A percentile compares a stretch with the other conserved stretches of the same genome.
These are phyloP conservation scores for Ganoderma meredithae DNA, from an alignment of 1,284 basidiomycete species.

Conservation along the genomic window DNA sequence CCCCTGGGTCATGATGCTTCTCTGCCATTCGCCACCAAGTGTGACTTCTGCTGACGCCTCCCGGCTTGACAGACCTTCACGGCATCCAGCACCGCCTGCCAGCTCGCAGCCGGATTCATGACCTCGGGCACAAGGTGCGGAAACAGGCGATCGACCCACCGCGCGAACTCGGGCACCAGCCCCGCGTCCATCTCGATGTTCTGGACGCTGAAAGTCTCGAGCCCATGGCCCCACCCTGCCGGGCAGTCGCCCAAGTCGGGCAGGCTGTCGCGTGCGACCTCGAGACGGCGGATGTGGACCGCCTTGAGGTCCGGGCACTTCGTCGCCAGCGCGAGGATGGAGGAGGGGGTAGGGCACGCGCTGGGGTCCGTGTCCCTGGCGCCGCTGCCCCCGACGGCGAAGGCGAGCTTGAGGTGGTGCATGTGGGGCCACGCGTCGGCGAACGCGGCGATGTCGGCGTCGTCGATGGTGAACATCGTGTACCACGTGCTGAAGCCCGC, in stretches of 20 bases:
- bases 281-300: not conserved
- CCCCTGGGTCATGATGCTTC: not conserved
- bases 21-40: not conserved
- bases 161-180: not conserved
- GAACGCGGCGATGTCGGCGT: not conserved
- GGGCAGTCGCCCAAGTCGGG: not conserved
- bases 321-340: not conserved
- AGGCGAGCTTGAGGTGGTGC: not conserved
- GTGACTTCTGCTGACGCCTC: not conserved
- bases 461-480: constrained; percentile 11
- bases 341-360: not conserved
- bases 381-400: not conserved
- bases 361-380: not conserved
- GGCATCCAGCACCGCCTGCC: not conserved
- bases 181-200: not conserved
- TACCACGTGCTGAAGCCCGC: not conserved
- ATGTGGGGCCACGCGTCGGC: constrained; percentile 7
- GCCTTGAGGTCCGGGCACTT: constrained; percentile 5
- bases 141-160: constrained; percentile 9
- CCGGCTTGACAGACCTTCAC: not conserved
- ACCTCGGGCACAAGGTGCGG: not conserved
- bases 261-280: not conserved
- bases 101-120: constrained; percentile 5
- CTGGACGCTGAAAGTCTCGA: constrained; percentile 1
- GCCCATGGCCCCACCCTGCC: not conserved